Evolutionary conservation across 495 filamentous ascomycete genomes (phyloP), one percentile per base, ranked within the genome.

Genomic region (Aspergillus diversus): DNA sequence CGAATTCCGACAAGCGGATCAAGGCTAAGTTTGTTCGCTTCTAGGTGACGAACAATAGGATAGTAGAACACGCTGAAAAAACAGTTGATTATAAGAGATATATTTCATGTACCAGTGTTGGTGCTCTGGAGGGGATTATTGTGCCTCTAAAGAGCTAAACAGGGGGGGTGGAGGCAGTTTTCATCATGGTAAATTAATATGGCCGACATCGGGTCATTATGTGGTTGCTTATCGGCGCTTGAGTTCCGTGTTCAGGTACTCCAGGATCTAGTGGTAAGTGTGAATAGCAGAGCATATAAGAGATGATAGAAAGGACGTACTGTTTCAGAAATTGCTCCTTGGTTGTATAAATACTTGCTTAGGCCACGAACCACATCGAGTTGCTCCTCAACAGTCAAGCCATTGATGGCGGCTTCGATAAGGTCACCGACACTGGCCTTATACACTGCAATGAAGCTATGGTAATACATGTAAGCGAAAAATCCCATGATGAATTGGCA

Each of bases 401-500:
- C 93, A 21, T 87, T 93, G 67, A 98, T 94, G 34, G 89, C 92
- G 37, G 85, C 83, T 80, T 98, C 93, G 65, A 99, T 89, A 34
- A 98, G 89, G 54, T 86, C 87, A 5, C 92, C 94, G 12, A 96
- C 88, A 59, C 81, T 90, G 8, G 90, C 87, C 68, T 89, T 90
- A 77, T 93, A 86, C 16, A 91, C 81, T 8, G 93, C 93, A 71
- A 99, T 95, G 74, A 99, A 99, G 70, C 92, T 93, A 75, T 97
- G 92, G 77, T 95, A 98, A 77, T 99, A 99, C 83, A 99, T 91
- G 77, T 90, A 98, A 12, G 96, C 86, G 69, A 99, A 98, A 81
- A 97, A 92, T 9, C 96, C 96, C 96, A 99, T 99, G 79, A 97
- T 98, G 80, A 97, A 97, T 72, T 99, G 96, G 78, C 96, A 99